Base-by-base conservation (phyloP, 805 yeast species). In the Saccharomyces mikatae region DNA sequence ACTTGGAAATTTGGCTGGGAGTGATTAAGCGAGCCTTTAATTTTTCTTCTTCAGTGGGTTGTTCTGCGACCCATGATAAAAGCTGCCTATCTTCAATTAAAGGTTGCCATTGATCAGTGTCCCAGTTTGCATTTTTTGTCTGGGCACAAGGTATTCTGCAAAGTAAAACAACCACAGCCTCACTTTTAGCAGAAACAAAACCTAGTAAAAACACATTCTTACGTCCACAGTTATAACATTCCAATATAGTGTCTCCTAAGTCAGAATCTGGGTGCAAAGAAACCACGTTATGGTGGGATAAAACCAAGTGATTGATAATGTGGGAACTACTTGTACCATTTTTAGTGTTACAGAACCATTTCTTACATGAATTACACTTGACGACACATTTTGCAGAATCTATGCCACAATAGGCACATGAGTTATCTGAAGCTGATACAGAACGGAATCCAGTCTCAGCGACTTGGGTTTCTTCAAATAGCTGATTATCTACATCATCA, bases 61-160 rank as follows among this genome's bases (percentile, higher is more conserved):
- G 76, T 1, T 82, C 74, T 0, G 89, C 91, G 11, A 91, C 80
- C 97, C 97, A 91, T 1, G 89, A 74, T 54, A 91, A 73, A 55
- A 91, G 80, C 58, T 81, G 84, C 41, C 95, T 76, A 59, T 89
- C 85, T 59, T 86, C 92, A 54, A 91, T 87, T 53, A 91, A 73
- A 0, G 96, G 80, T 63, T 86, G 89, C 97, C 97, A 91, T 56
- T 87, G 86, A 46, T 76, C 80, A 0, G 91, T 84, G 62, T 89
- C 96, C 97, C 97, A 91, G 62, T 84, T 83, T 29, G 79, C 72
- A 68, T 86, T 89, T 59, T 86, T 83, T 8, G 77, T 69, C 64
- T 84, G 90, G 1, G 96, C 84, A 70, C 97, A 91, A 0, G 97
- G 97, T 53, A 88, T 74, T 54, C 97, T 81, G 71, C 97, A 91